Conservation (phyloP, 257 asterid species). For the Eustoma russellianum region DNA sequence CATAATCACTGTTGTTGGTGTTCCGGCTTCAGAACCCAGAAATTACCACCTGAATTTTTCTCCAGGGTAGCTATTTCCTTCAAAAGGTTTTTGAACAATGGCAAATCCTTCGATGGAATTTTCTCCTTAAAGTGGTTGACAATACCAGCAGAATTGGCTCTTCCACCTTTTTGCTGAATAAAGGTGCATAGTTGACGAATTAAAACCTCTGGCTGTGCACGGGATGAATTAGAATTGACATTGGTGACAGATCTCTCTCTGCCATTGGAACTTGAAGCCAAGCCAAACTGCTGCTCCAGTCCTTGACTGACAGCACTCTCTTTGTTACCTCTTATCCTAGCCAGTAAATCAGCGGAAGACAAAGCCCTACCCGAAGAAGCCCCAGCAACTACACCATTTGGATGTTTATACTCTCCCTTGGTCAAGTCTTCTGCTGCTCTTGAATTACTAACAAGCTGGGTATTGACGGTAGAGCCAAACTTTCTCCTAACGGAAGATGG, state of each 20-base stretch:
- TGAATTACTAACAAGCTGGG: conserved; percentile 36
- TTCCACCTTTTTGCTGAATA: conserved; percentile 72
- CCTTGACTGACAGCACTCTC: conserved; percentile 62
- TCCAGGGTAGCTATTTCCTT: conserved; percentile 86
- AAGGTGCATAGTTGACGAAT: conserved; percentile 85
- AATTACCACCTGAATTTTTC: conserved; percentile 49
- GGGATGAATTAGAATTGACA: conserved; percentile 22
- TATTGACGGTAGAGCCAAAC: conserved; percentile 69
- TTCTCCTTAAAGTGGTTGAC: conserved; percentile 67
- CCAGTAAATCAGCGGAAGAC: conserved; percentile 71
- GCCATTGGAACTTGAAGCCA: conserved; percentile 28
- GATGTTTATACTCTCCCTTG: conserved; percentile 18
- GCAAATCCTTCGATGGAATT: conserved; percentile 73
- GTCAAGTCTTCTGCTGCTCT: conserved; percentile 27
- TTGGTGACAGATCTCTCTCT: conserved; percentile 22
- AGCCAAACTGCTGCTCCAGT: conserved; percentile 56
- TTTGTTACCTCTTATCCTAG: conserved; percentile 59
- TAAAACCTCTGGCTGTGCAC: conserved; percentile 70
- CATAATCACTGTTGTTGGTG: conserved; percentile 32
- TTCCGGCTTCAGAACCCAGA: conserved; percentile 76
- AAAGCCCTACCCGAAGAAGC: conserved; percentile 73
- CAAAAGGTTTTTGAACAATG: conserved; percentile 76
- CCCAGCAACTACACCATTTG: conserved; percentile 53
- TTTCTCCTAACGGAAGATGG: conserved; percentile 56
- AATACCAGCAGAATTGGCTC: conserved; percentile 58